Evolutionary conservation across 352 stramenopile species (phyloP).

Genomic region (Phytophthora quininea): DNA sequence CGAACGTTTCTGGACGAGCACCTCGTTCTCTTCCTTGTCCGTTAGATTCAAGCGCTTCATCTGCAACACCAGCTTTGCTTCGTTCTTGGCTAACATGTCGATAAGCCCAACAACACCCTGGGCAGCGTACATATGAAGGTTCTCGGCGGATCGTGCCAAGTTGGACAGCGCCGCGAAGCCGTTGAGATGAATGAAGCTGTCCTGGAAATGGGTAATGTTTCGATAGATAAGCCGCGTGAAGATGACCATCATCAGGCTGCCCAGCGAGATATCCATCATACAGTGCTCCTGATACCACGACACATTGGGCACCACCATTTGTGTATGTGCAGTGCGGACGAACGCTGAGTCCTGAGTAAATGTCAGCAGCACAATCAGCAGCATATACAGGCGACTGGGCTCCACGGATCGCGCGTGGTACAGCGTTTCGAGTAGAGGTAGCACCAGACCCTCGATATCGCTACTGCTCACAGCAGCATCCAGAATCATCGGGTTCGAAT

Average conservation of each 20-base stretch:
- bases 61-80: constrained; percentile 57
- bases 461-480: constrained; percentile 48
- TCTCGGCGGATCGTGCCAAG: constrained; percentile 69
- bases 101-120: constrained; percentile 74
- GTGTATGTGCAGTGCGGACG: constrained; percentile 65
- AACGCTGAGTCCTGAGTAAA: constrained; percentile 71
- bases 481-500: constrained; percentile 64
- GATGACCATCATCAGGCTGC: constrained; percentile 79
- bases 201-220: constrained; percentile 84
- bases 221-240: constrained; percentile 76
- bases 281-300: constrained; percentile 83
- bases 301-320: constrained; percentile 61
- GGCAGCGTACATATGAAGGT: constrained; percentile 74
- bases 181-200: constrained; percentile 81
- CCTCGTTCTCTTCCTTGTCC: constrained; percentile 48
- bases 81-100: constrained; percentile 80
- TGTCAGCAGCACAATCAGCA: constrained; percentile 72
- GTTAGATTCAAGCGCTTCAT: constrained; percentile 43
- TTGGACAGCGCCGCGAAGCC: constrained; percentile 79
- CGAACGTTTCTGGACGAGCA: constrained; percentile 54
- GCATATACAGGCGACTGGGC: constrained; percentile 72
- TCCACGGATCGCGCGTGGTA: constrained; percentile 71
- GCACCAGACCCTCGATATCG: constrained; percentile 55
- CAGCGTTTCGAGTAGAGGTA: constrained; percentile 76
- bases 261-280: constrained; percentile 77